Evolutionary conservation across 257 asterid genomes (phyloP), one percentile per base, ranked within the genome.

Genomic region (Gentiana straminea): DNA sequence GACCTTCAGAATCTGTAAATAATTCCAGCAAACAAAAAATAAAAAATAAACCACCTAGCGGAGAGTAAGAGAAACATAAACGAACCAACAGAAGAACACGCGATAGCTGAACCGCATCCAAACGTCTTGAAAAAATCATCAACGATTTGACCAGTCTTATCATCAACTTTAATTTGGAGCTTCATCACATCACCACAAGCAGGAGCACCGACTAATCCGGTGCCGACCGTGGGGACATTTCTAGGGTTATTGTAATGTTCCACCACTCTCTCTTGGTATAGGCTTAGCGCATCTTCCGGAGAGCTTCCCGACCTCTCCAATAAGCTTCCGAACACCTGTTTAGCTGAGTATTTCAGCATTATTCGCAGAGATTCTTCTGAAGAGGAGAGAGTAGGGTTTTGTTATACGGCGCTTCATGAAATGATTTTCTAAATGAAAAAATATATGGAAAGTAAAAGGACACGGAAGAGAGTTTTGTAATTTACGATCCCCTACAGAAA

Each of bases 151-250:
- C 96, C 98, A 13, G 74, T 79, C 64, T 73, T 64, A 5, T 80
- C 86, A 48, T 90, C 98, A 44, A 90, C 96, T 74, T 69, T 84
- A 52, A 90, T 86, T 67, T 90, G 96, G 57, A 90, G 70, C 63
- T 90, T 90, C 96, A 86, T 90, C 58, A 90, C 98, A 65, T 90
- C 98, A 5, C 98, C 98, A 47, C 98, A 90, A 4, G 98, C 98
- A 35, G 96, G 98, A 1, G 98, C 98, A 4, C 96, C 96, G 15
- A 90, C 96, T 32, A 90, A 84, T 3, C 96, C 98, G 51, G 94
- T 86, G n/a, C 98, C 96, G 8, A 86, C 92, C 15, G 64, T 43
- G 0, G 91, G 82, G 33, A 90, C 92, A 70, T 90, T 90, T 60
- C 98, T 74, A 1, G 98, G 98, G 70, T 90, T 86, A 62, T 82